These are phyloP conservation scores for Rubia peregrina DNA, from an alignment of 305 asterid genomes.

Conservation along the genomic window DNA sequence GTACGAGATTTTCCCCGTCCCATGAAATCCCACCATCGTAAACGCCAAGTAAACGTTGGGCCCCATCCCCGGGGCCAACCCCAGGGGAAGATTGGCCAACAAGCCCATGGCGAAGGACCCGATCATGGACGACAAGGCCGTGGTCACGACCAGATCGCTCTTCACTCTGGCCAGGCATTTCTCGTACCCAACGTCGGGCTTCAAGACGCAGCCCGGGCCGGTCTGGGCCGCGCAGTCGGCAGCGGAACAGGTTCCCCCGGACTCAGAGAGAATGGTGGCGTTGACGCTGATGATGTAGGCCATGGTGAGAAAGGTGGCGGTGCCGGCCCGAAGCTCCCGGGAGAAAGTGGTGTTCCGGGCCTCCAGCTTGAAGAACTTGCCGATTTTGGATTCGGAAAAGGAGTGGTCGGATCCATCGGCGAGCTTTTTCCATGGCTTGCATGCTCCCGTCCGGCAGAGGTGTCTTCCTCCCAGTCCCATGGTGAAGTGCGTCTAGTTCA, in stretches of 20 bases:
- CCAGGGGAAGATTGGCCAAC: conserved; percentile 61
- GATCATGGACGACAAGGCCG: conserved; percentile 57
- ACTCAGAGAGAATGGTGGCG: conserved; percentile 58
- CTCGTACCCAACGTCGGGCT: conserved; percentile 46
- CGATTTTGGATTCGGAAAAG: conserved; percentile 41
- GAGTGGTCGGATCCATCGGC: conserved; percentile 32
- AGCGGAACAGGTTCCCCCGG: conserved; percentile 53
- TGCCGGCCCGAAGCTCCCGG: conserved; percentile 51
- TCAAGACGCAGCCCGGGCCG: conserved; percentile 37
- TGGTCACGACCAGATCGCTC: conserved; percentile 58
- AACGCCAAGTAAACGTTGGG: conserved; percentile 63
- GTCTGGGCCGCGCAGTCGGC: conserved; percentile 32
- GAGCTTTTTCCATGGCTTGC: conserved; percentile 37
- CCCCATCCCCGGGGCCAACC: conserved; percentile 78
- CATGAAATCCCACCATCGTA: conserved; percentile 69
- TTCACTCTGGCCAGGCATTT: conserved; percentile 44
- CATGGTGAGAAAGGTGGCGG: conserved; percentile 75
- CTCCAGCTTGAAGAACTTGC: conserved; percentile 55
- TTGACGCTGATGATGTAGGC: conserved; percentile 66
- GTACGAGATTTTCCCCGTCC: conserved; percentile 49
- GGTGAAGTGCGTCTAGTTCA: neutral
- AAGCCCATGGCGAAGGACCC: conserved; percentile 69
- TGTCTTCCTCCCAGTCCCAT: conserved; percentile 20
- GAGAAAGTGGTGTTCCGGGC: conserved; percentile 42
- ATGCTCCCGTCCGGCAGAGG: conserved; percentile 18